A percentile compares a stretch with the other conserved stretches of the same genome.
Conservation (phyloP, 140 eudicot genomes). For the Bidens hawaiensis region DNA sequence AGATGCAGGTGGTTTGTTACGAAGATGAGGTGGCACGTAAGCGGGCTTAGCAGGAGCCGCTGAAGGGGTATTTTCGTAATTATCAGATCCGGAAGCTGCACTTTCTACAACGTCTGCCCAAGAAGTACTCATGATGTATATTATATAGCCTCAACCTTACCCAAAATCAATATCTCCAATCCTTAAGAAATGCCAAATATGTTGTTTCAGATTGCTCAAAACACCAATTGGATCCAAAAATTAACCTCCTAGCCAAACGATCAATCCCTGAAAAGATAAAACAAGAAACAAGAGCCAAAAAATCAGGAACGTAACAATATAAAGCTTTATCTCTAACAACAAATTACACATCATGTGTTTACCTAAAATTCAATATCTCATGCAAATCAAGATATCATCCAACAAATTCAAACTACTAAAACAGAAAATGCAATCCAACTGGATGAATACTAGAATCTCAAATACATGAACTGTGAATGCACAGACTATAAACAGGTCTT, state of each 20-base stretch:
- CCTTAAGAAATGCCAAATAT: neutral
- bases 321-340: neutral
- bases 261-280: constrained; percentile 12
- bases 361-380: neutral
- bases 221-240: constrained; percentile 2
- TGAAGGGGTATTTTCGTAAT: constrained; percentile 9
- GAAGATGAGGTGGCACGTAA: constrained; percentile 68
- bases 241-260: neutral
- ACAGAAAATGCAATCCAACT: neutral
- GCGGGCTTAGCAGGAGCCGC: constrained; percentile 41
- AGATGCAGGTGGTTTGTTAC: constrained; percentile 38
- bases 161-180: constrained; percentile 4
- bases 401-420: neutral
- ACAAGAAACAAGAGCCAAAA: neutral
- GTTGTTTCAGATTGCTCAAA: constrained; percentile 15
- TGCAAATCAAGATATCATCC: neutral
- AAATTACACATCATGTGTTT: neutral
- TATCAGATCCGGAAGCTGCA: constrained; percentile 41
- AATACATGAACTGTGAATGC: neutral
- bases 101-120: constrained; percentile 68
- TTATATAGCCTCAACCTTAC: constrained; percentile 1
- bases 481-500: neutral
- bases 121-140: constrained; percentile 44
- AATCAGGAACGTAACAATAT: constrained; percentile 2
- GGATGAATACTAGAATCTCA: neutral